Evolutionary conservation across 176 grass and related monocot species (phyloP).

Genomic region (Ensete glaucum): DNA sequence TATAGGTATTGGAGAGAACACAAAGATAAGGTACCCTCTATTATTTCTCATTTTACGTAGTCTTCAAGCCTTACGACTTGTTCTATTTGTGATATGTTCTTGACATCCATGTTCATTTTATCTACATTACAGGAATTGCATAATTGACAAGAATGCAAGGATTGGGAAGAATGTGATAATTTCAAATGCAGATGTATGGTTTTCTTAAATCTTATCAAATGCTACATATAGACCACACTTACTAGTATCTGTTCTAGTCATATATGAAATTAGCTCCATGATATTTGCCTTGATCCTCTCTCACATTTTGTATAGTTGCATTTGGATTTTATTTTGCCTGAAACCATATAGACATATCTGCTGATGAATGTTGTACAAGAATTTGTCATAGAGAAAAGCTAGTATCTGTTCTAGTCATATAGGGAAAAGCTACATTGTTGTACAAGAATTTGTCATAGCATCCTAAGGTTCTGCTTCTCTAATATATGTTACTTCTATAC

Average conservation of each 20-base stretch:
- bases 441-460: too few relatives aligned
- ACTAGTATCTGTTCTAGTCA: too few relatives aligned
- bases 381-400: too few relatives aligned
- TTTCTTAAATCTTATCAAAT: conserved; percentile 5
- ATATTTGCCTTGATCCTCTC: neutral
- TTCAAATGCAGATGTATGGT: conserved; percentile 54
- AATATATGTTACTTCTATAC: too few relatives aligned
- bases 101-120: neutral
- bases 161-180: conserved; percentile 76
- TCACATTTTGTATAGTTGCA: neutral
- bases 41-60: neutral
- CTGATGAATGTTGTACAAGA: too few relatives aligned
- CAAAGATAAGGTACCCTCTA: conserved; percentile 52
- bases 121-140: conserved; percentile 52
- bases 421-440: too few relatives aligned
- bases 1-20: conserved; percentile 76
- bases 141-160: conserved; percentile 86
- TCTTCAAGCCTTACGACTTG: neutral
- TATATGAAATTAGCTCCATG: neutral
- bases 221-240: neutral
- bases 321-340: too few relatives aligned
- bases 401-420: too few relatives aligned
- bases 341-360: too few relatives aligned
- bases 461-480: too few relatives aligned
- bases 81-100: neutral